Base-by-base conservation (phyloP, 805 yeast genomes). In the Hermanozyma aechmeae region DNA sequence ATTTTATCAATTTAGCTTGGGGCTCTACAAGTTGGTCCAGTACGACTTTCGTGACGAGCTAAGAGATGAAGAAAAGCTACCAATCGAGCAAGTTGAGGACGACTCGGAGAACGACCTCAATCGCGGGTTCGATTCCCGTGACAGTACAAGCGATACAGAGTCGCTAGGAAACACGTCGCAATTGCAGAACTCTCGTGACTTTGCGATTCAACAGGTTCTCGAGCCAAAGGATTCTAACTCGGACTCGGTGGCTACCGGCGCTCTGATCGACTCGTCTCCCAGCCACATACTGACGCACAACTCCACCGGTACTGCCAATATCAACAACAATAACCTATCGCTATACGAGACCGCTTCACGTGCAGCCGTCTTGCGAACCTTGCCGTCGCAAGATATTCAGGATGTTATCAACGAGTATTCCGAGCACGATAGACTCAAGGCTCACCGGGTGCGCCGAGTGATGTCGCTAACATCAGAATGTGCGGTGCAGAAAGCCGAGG, bases 1-100 rank as follows among this genome's bases (percentile, higher is more conserved):
- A 22, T 62, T 82, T 26, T 53, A 69, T 43, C 74, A 80, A 54
- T 83, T 84, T 67, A 79, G 82, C 43, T 54, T 79, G 25, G 95
- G 96, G 2, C 69, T 81, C 30, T 79, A 77, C 53, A 65, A 75
- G 36, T 53, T 86, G 29, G 62, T 85, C 11, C 79, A 76, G 24
- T 58, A 73, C 48, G 96, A 86, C 49, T 81, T 85, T 45, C 61
- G 68, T 31, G 64, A 56, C 18, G 55, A 50, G 29, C 34, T 56
- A 4, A 27, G 23, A 7, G 34, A 34, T 17, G 9, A 7, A 10
- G 20, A 17, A 10, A 7, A 7, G 20, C 7, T 10, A 7, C 20
- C 9, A 7, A 17, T 17, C 20, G 20, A 10, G 20, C 20, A 7
- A 7, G 20, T 10, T 17, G 10, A 7, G 10, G 10, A 7, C 9